These are phyloP conservation scores for Blastobotrys persicus DNA, from an alignment of 1,139 yeast species.

Conservation along the genomic window DNA sequence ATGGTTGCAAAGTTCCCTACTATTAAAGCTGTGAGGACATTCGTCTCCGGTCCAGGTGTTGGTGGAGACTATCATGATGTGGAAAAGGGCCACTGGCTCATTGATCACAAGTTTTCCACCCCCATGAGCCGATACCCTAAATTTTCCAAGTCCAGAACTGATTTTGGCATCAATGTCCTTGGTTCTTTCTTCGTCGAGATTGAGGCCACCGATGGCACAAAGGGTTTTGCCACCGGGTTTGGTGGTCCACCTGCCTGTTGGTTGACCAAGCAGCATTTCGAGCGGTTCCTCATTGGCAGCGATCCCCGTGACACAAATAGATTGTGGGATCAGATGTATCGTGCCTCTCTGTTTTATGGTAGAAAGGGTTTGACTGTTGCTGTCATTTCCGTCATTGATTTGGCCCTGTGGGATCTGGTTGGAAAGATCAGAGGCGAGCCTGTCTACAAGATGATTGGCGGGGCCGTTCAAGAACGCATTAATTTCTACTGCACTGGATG, in stretches of 20 bases:
- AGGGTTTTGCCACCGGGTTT: conserved; percentile 52
- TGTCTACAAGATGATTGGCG: conserved; percentile 51
- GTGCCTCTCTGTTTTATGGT: conserved; percentile 52
- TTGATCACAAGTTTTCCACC: conserved; percentile 46
- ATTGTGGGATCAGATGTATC: conserved; percentile 49
- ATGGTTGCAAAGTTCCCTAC: conserved; percentile 39
- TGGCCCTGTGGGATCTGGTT: conserved; percentile 50
- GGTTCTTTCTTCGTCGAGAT: conserved; percentile 52
- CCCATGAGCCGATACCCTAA: conserved; percentile 50
- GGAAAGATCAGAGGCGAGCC: conserved; percentile 51
- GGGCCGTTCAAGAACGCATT: conserved; percentile 46
- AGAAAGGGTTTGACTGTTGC: conserved; percentile 50
- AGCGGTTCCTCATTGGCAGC: conserved; percentile 45
- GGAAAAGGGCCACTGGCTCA: conserved; percentile 48
- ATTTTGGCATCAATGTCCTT: conserved; percentile 51
- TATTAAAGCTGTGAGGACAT: conserved; percentile 45
- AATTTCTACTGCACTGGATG: conserved; percentile 50
- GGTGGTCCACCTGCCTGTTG: conserved; percentile 54
- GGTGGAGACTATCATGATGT: conserved; percentile 54
- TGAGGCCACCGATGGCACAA: conserved; percentile 48
- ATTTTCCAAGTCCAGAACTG: conserved; percentile 44
- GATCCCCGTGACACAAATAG: conserved; percentile 48
- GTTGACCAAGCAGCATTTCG: conserved; percentile 47
- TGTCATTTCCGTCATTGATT: conserved; percentile 46
- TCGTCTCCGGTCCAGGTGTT: conserved; percentile 45